Conservation (phyloP, 768 basidiomycete species). For the Suillus subalutaceus region DNA sequence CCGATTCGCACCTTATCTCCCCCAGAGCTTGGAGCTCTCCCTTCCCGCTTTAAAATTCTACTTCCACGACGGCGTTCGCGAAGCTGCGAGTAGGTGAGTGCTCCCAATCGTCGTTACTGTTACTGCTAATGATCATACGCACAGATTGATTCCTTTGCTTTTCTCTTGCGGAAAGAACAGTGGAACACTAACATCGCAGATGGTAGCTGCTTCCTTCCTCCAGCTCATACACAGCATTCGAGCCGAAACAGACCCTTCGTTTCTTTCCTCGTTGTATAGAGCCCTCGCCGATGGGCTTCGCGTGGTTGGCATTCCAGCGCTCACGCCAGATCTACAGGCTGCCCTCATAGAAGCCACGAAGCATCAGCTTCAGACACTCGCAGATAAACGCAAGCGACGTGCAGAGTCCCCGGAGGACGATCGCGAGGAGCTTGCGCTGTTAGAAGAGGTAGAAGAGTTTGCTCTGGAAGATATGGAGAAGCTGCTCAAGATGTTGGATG, state of each 20-base stretch:
- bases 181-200: constrained; percentile 63
- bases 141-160: constrained; percentile 73
- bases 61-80: constrained; percentile 85
- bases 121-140: background rate
- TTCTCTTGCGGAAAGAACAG: constrained; percentile 68
- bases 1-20: constrained; percentile 71
- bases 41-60: constrained; percentile 73
- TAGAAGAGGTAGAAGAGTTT: constrained; percentile 86
- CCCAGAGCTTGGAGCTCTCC: constrained; percentile 71
- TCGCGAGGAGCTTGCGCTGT: constrained; percentile 65
- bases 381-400: constrained; percentile 66
- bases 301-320: constrained; percentile 56
- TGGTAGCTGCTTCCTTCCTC: constrained; percentile 69
- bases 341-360: constrained; percentile 71
- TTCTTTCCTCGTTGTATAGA: constrained; percentile 76
- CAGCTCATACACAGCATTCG: constrained; percentile 66
- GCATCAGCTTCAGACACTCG: constrained; percentile 67
- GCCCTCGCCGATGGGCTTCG: constrained; percentile 64
- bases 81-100: constrained; percentile 73
- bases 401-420: constrained; percentile 53
- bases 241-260: constrained; percentile 73
- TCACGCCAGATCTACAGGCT: constrained; percentile 55
- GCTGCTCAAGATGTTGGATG: constrained; percentile 58
- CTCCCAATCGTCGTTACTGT: background rate
- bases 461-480: constrained; percentile 79